A percentile compares a stretch with the other conserved stretches of the same genome.
These are phyloP conservation scores for Solanum chmielewskii DNA, from an alignment of 257 asterid species.

Conservation along the genomic window DNA sequence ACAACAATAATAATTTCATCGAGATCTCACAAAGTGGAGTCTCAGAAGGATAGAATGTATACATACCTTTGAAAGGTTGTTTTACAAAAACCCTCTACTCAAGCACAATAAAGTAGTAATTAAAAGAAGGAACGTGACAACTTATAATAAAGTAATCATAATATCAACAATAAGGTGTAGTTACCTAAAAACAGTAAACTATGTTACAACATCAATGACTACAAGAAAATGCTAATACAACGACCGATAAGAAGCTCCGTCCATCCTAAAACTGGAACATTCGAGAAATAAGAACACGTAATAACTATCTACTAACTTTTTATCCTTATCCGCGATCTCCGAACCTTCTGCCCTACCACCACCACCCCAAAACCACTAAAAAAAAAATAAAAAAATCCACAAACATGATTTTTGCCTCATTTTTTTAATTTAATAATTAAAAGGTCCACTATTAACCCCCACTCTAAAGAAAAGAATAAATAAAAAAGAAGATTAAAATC, in stretches of 20 bases:
- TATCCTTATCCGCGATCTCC: neutral
- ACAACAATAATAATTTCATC: neutral
- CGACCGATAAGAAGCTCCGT: neutral
- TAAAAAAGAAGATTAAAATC: neutral
- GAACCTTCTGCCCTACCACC: neutral
- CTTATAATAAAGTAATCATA: too few relatives aligned
- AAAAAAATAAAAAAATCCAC: neutral
- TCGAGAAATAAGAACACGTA: rapidly evolving
- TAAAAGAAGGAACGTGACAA: too few relatives aligned
- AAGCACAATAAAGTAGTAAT: too few relatives aligned
- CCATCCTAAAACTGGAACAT: neutral
- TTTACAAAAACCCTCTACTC: neutral
- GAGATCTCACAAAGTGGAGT: neutral
- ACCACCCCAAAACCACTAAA: neutral
- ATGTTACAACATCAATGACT: neutral
- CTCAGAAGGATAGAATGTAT: neutral
- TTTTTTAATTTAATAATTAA: neutral
- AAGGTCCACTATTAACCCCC: neutral
- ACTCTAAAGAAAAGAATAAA: neutral
- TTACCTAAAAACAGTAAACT: neutral
- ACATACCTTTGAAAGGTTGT: neutral
- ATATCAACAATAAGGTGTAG: neutral
- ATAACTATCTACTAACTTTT: neutral
- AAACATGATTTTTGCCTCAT: neutral
- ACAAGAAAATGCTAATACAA: neutral